Conservation (phyloP, 139 green algal genomes). For the Zygnema cylindricum region DNA sequence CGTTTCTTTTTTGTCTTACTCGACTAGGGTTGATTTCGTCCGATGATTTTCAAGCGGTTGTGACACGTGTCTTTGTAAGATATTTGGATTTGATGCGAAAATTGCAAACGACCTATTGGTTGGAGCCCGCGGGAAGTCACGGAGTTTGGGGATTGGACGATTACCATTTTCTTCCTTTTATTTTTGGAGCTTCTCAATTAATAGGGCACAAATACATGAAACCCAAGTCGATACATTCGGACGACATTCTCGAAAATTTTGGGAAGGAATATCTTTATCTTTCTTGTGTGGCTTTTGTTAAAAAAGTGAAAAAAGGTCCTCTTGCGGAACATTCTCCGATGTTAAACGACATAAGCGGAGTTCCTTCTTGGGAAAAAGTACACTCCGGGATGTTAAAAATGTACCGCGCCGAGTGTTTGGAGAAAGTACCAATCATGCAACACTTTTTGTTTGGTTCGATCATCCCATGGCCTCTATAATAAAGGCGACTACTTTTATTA, state of each 20-base stretch:
- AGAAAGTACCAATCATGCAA: slow-evolving; percentile 99
- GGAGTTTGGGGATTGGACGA: slow-evolving; percentile 98
- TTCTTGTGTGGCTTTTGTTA: slow-evolving; percentile 45
- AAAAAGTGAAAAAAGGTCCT: slow-evolving; percentile 89
- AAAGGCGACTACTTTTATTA: no score
- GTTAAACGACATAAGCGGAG: slow-evolving; percentile 89
- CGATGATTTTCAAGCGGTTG: slow-evolving; percentile 65
- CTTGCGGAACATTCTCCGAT: slow-evolving; percentile 94
- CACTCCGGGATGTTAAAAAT: slow-evolving; percentile 93
- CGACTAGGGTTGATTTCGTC: slow-evolving; percentile 76
- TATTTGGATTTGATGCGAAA: slow-evolving; percentile 92
- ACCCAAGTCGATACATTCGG: slow-evolving; percentile 83
- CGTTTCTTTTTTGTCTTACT: slow-evolving; percentile 89
- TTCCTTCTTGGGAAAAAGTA: slow-evolving; percentile 89
- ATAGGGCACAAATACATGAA: slow-evolving; percentile 77
- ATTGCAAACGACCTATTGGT: slow-evolving; percentile 82
- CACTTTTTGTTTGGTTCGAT: slow-evolving; percentile 80
- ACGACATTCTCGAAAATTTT: slow-evolving; percentile 73
- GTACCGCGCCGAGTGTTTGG: slow-evolving; percentile 94
- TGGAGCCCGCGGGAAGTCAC: slow-evolving; percentile 94
- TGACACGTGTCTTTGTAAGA: slow-evolving; percentile 69
- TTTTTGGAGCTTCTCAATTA: slow-evolving; percentile 87
- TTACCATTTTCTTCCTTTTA: slow-evolving; percentile 97
- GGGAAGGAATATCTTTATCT: slow-evolving; percentile 90
- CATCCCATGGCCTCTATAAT: slow-evolving; percentile 43